Percentiles rank a stretch among this genome's conserved stretches.
Conservation (phyloP, 2,329 filamentous ascomycete genomes). For the Talaromyces sp. region DNA sequence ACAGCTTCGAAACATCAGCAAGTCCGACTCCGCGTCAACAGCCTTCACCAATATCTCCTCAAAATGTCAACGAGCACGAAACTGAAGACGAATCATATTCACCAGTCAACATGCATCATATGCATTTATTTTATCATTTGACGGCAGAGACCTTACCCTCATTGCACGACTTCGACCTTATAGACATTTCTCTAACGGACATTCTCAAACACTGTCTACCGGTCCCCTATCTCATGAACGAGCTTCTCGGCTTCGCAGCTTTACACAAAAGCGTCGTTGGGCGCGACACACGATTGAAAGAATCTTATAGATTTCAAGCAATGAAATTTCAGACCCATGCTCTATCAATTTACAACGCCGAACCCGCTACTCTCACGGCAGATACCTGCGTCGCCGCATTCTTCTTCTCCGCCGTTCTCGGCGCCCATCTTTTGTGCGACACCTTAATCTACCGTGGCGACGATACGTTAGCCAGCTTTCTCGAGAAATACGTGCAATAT, state of each 20-base stretch:
- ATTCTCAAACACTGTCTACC: not conserved
- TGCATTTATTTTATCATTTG: not conserved
- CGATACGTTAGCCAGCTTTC: not conserved
- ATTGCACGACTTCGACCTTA: not conserved
- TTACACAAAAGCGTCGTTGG: not conserved
- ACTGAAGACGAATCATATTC: not conserved
- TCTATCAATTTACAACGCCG: not conserved
- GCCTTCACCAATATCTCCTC: not conserved
- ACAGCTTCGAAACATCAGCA: not conserved
- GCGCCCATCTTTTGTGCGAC: constrained; percentile 5
- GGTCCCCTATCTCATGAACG: constrained; percentile 11
- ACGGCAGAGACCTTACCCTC: not conserved
- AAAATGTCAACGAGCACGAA: not conserved
- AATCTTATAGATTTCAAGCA: not conserved
- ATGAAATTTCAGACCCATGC: constrained; percentile 4
- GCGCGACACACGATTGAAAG: not conserved
- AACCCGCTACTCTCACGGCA: not conserved
- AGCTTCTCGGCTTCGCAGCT: constrained; percentile 6
- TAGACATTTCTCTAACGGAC: not conserved
- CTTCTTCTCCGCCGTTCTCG: constrained; percentile 7
- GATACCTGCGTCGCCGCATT: constrained; percentile 3
- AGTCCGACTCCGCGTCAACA: not conserved
- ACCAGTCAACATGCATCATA: constrained; percentile 4
- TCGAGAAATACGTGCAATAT: constrained; percentile 3
- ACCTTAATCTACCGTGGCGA: not conserved